These are phyloP conservation scores for Chaetomium strumarium DNA, from an alignment of 2,329 filamentous ascomycete species.

Conservation along the genomic window DNA sequence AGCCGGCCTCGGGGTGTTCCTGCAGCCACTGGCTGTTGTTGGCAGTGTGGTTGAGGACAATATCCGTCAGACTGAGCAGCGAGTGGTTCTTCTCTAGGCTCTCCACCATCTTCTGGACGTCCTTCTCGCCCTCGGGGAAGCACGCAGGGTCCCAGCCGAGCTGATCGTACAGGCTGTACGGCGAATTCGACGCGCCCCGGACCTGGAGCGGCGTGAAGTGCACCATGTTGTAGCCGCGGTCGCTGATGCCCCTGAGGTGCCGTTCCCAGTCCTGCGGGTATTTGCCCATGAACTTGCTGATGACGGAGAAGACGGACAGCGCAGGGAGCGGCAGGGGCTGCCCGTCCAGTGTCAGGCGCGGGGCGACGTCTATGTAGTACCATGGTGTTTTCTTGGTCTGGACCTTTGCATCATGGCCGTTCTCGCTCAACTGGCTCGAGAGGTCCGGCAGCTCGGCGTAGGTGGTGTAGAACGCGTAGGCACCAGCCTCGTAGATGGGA, in stretches of 20 bases:
- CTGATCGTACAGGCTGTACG: conserved; percentile 95
- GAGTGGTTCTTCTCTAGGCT: conserved; percentile 82
- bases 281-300: conserved; percentile 97
- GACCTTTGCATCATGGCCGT: conserved; percentile 41
- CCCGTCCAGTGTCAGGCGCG: conserved; percentile 68
- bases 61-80: conserved; percentile 84
- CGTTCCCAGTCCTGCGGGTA: conserved; percentile 87
- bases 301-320: conserved; percentile 83
- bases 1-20: conserved; percentile 90
- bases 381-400: conserved; percentile 62
- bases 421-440: conserved; percentile 47
- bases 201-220: conserved; percentile 94
- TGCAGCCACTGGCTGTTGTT: conserved; percentile 93
- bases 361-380: conserved; percentile 93
- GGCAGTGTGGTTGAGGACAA: conserved; percentile 97
- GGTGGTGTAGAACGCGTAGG: conserved; percentile 91
- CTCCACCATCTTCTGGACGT: conserved; percentile 68
- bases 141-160: conserved; percentile 73
- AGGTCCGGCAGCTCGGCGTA: conserved; percentile 82
- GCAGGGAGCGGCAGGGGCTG: conserved; percentile 75
- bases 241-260: conserved; percentile 80
- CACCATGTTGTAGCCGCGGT: conserved; percentile 96
- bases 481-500: conserved; percentile 73
- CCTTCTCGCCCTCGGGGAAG: conserved; percentile 80
- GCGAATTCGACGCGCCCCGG: conserved; percentile 86